Percentiles rank a stretch among this genome's conserved stretches.
Conservation (phyloP, 1,139 yeast genomes). For the Debaryomycetaceae sp. region DNA sequence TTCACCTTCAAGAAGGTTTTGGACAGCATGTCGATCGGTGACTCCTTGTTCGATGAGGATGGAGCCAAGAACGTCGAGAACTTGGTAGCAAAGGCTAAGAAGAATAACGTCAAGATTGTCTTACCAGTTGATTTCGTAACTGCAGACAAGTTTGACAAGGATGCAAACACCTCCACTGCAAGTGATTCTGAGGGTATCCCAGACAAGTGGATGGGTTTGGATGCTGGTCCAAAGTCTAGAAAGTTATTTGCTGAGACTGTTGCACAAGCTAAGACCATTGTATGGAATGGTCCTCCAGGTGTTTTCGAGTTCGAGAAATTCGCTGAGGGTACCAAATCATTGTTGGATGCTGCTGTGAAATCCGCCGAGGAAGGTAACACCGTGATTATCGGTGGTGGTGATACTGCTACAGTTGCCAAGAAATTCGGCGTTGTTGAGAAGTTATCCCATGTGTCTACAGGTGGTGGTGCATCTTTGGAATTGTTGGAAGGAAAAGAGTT, state of each 20-base stretch:
- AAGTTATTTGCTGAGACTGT: slow-evolving; percentile 75
- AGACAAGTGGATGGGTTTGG: slow-evolving; percentile 92
- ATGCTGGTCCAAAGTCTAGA: slow-evolving; percentile 84
- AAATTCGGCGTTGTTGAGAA: slow-evolving; percentile 93
- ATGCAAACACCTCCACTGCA: slow-evolving; percentile 78
- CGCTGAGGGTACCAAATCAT: slow-evolving; percentile 83
- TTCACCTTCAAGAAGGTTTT: slow-evolving; percentile 95
- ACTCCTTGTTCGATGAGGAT: slow-evolving; percentile 83
- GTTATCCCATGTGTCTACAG: slow-evolving; percentile 95
- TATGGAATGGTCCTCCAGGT: slow-evolving; percentile 99
- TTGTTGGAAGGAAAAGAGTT: slow-evolving; percentile 95
- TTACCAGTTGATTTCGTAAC: slow-evolving; percentile 92
- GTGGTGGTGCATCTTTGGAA: slow-evolving; percentile 99
- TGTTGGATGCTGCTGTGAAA: slow-evolving; percentile 81
- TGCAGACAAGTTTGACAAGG: slow-evolving; percentile 89
- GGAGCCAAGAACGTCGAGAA: slow-evolving; percentile 92
- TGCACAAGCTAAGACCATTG: slow-evolving; percentile 90
- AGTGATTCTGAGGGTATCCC: slow-evolving; percentile 88
- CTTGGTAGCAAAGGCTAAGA: slow-evolving; percentile 90
- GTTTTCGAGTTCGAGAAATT: slow-evolving; percentile 93
- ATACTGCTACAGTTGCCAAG: slow-evolving; percentile 98
- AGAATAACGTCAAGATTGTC: slow-evolving; percentile 85
- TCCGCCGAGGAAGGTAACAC: slow-evolving; percentile 88
- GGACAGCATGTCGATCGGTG: slow-evolving; percentile 80
- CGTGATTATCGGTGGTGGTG: slow-evolving; percentile 99